Conservation (phyloP, 805 yeast species). For the Candida maesae region DNA sequence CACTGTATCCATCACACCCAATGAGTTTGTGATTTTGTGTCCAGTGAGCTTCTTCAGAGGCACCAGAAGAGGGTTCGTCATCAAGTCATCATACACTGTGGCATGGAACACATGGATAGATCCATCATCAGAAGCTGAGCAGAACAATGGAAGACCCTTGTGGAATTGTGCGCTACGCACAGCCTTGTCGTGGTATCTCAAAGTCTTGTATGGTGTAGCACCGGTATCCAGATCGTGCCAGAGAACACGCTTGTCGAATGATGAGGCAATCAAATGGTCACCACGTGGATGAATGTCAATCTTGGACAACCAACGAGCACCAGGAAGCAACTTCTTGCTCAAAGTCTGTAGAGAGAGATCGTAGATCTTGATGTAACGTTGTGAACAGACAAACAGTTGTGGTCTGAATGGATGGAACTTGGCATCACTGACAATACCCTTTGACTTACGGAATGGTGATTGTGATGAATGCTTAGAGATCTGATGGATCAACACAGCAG, state of each 20-base stretch:
- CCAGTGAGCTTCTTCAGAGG: slow-evolving; percentile 94
- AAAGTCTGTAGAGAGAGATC: slow-evolving; percentile 84
- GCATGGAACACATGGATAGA: slow-evolving; percentile 92
- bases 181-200: slow-evolving; percentile 93
- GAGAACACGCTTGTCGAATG: slow-evolving; percentile 89
- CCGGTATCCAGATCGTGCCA: slow-evolving; percentile 97
- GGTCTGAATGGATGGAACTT: slow-evolving; percentile 97
- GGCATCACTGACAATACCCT: slow-evolving; percentile 94
- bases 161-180: slow-evolving; percentile 88
- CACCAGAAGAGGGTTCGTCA: slow-evolving; percentile 93
- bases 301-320: slow-evolving; percentile 90
- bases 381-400: slow-evolving; percentile 89
- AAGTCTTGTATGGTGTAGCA: slow-evolving; percentile 88
- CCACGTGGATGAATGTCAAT: slow-evolving; percentile 96
- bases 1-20: slow-evolving; percentile 81
- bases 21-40: slow-evolving; percentile 70
- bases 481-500: slow-evolving; percentile 92
- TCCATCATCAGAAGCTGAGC: slow-evolving; percentile 95
- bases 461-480: slow-evolving; percentile 91
- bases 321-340: slow-evolving; percentile 84
- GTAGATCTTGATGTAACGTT: slow-evolving; percentile 86
- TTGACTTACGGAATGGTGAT: slow-evolving; percentile 89
- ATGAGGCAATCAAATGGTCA: slow-evolving; percentile 87
- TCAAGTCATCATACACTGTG: slow-evolving; percentile 89
- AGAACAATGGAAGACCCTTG: slow-evolving; percentile 83